Base-by-base conservation (phyloP, 164 flowering plant species). In the Platanus orientalis region DNA sequence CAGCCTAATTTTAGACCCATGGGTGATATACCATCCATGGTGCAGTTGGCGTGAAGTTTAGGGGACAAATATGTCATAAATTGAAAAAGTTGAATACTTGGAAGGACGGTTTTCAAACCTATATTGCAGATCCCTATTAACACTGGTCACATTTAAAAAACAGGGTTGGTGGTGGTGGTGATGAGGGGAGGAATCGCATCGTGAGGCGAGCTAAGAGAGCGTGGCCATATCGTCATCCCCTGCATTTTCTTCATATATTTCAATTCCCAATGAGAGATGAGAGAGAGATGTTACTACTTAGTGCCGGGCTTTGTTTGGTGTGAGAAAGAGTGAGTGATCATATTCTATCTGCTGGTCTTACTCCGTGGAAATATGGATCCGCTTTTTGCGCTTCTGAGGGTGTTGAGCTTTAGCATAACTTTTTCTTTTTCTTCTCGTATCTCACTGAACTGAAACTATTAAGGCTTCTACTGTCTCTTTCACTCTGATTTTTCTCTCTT, bases 151-250 rank as follows among this genome's bases (percentile, higher is more conserved):
- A n/a, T n/a, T n/a, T n/a, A n/a, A n/a, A n/a, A n/a, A n/a, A n/a
- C n/a, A n/a, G n/a, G 12, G 34, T 21, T 11, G 20, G 58, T 19
- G 28, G 11, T 52, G 17, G 47, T 42, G 23, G 23, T 1, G 20
- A 19, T 10, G 7, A 26, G 24, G 51, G 2, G 17, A 48, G 39
- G 67, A 57, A 62, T 65, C 69, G 42, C 59, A 16, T 64, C 34
- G 69, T 39, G n/a, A 48, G 26, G 0, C 44, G 73, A 53, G 73
- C 64, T 47, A 21, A 26, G 42, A 30, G 69, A 60, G 60, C 61
- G 68, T 65, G 69, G 73, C 62, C 60, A 68, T 73, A 23, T 71
- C 77, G 73, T 75, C 81, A 71, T 60, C 75, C 29, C 45, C 55
- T 10, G 23, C 58, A 44, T 45, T 27, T 30, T 9, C 53, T 42